Evolutionary conservation across 768 basidiomycete species (phyloP), one percentile per base, ranked within the genome.

Genomic region (Russula sp.): DNA sequence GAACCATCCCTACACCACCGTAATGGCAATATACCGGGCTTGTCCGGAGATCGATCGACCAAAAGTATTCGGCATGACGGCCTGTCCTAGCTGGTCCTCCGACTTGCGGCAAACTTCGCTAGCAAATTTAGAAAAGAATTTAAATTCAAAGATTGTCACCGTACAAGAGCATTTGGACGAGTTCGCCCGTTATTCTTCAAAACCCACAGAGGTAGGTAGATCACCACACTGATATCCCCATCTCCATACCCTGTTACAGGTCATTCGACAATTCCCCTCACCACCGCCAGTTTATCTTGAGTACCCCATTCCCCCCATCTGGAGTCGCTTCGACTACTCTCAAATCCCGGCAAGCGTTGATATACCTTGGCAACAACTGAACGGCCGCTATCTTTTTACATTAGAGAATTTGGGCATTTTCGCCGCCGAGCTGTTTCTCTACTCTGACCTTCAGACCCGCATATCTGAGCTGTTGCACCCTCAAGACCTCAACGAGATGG

Each of bases 11-110:
- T 83, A 83, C 61, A 82, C 82, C 56, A 78, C 78, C 20, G 81
- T 86, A 60, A 82, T 86, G 81, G 75, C 76, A 20, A 78, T 84
- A 52, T 83, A 85, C 70, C 84, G 79, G 64, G 77, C 77, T 57
- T 76, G 71, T 49, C 78, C 75, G 45, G 69, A 47, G 32, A 55
- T 69, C 1, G 69, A 75, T 20, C 78, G 87, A n/a, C 89, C 91
- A 10, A 92, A 89, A 71, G 79, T 96, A n/a, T 91, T 95, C 64
- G 94, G 94, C 3, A 89, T 96, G 86, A 95, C 94, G 0, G 94
- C 94, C 0, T 93, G 90, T 18, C 93, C 93, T 0, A 84, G 93
- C 31, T 92, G 88, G 87, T 89, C 90, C 65, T 79, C 84, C 13
- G 86, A 82, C 65, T 82, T 91, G 57, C 84, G 90, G 0, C 72